These are phyloP conservation scores for Waltergamsia citrina DNA, from an alignment of 2,329 filamentous ascomycete species.

Conservation along the genomic window DNA sequence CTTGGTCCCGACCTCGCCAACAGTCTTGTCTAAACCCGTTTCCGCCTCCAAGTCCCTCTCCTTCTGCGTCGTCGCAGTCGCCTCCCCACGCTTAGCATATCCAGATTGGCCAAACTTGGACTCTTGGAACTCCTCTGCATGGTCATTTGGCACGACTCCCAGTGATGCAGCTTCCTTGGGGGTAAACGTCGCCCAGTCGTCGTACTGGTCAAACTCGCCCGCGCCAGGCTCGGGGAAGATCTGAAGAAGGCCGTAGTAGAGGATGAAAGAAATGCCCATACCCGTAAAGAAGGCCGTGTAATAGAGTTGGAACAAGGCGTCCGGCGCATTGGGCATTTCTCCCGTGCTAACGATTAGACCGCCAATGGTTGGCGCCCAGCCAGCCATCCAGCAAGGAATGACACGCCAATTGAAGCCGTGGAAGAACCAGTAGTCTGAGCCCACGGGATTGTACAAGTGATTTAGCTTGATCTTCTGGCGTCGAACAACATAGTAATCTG, in stretches of 20 bases:
- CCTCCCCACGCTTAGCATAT: neutral
- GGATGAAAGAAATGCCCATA: slow-evolving; percentile 8
- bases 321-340: slow-evolving; percentile 15
- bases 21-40: no score
- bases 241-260: slow-evolving; percentile 16
- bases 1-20: no score
- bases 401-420: slow-evolving; percentile 23
- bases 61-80: no score
- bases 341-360: slow-evolving; percentile 13
- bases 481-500: slow-evolving; percentile 19
- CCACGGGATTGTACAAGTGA: slow-evolving; percentile 22
- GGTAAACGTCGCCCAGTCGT: slow-evolving; percentile 35
- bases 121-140: slow-evolving; percentile 3
- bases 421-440: slow-evolving; percentile 23
- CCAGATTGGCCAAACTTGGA: slow-evolving; percentile 4
- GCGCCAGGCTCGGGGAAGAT: slow-evolving; percentile 26
- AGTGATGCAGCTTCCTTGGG: slow-evolving; percentile 27
- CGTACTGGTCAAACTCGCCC: slow-evolving; percentile 31
- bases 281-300: slow-evolving; percentile 35
- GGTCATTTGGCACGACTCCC: slow-evolving; percentile 19
- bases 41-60: no score
- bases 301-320: slow-evolving; percentile 30
- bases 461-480: slow-evolving; percentile 22
- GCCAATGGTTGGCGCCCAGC: slow-evolving; percentile 17
- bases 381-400: slow-evolving; percentile 17